Conservation (phyloP, 1,284 basidiomycete species). For the Butyriboletus appendiculatus region DNA sequence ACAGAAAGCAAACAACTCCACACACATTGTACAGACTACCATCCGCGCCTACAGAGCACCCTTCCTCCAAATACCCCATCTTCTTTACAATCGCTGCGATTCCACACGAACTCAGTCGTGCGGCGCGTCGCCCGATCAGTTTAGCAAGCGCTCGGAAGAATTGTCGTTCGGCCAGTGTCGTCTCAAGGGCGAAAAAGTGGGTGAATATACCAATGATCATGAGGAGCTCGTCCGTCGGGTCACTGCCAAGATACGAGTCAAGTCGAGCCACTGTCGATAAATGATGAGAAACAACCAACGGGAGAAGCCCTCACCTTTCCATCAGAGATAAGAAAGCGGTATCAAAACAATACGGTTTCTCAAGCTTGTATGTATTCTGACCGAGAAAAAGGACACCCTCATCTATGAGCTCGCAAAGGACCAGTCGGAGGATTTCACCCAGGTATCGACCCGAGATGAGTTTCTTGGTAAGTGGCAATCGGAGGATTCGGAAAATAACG, state of each 20-base stretch:
- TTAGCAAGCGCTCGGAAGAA: conserved; percentile 93
- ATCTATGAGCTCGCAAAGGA: conserved; percentile 95
- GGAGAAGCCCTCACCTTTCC: conserved; percentile 66
- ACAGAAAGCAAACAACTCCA: conserved; percentile 12
- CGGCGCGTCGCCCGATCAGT: conserved; percentile 88
- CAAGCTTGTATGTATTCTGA: conserved; percentile 97
- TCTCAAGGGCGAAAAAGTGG: conserved; percentile 94
- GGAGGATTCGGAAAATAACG: neutral
- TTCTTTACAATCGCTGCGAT: conserved; percentile 94
- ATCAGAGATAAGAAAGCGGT: conserved; percentile 97
- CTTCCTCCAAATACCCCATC: conserved; percentile 88
- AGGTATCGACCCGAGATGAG: conserved; percentile 98
- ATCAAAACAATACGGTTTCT: conserved; percentile 91
- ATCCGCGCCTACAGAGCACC: conserved; percentile 89
- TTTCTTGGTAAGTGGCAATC: conserved; percentile 59
- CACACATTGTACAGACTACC: conserved; percentile 91
- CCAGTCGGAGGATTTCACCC: conserved; percentile 93
- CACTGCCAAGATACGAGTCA: conserved; percentile 47
- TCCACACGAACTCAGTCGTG: conserved; percentile 87
- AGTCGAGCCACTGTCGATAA: neutral
- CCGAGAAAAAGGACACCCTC: conserved; percentile 96
- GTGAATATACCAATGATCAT: conserved; percentile 97
- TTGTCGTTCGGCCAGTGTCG: conserved; percentile 90
- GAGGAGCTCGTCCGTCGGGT: conserved; percentile 96
- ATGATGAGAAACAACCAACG: neutral